Conservation (phyloP, 1,139 yeast species). For the Yamadazyma oceani region DNA sequence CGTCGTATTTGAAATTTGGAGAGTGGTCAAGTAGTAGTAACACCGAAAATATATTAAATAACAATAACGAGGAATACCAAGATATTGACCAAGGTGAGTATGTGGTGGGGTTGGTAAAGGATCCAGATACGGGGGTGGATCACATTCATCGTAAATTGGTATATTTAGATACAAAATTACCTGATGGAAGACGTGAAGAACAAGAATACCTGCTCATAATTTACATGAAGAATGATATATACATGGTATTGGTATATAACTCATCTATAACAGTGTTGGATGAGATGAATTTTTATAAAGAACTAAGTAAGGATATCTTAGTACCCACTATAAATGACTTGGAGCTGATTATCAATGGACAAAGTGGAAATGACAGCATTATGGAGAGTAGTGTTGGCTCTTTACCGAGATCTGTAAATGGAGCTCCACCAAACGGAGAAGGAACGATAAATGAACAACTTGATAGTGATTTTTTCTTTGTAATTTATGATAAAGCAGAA, state of each 20-base stretch:
- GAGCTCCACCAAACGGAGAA: constrained; percentile 5
- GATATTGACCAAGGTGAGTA: constrained; percentile 23
- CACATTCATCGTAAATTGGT: constrained; percentile 27
- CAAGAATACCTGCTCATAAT: constrained; percentile 36
- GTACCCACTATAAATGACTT: constrained; percentile 29
- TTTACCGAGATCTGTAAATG: constrained; percentile 27
- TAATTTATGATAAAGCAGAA: constrained; percentile 30
- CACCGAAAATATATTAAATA: constrained; percentile 4
- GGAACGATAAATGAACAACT: constrained; percentile 16
- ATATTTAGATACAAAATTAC: constrained; percentile 22
- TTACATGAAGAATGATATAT: constrained; percentile 24
- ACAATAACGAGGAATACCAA: constrained; percentile 18
- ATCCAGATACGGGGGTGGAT: constrained; percentile 9
- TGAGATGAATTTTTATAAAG: constrained; percentile 23
- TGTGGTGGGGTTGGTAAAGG: constrained; percentile 26
- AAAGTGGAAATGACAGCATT: constrained; percentile 17
- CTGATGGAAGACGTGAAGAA: constrained; percentile 12
- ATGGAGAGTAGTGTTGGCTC: constrained; percentile 33
- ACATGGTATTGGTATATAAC: constrained; percentile 31
- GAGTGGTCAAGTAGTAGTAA: constrained; percentile 7
- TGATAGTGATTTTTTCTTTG: constrained; percentile 40
- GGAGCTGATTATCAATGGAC: constrained; percentile 7
- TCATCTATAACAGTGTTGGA: constrained; percentile 26
- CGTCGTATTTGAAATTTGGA: constrained; percentile 21
- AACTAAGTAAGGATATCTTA: constrained; percentile 19